A percentile compares a stretch with the other conserved stretches of the same genome.
Conservation (phyloP, 805 yeast species). For the Ogataea neopini region DNA sequence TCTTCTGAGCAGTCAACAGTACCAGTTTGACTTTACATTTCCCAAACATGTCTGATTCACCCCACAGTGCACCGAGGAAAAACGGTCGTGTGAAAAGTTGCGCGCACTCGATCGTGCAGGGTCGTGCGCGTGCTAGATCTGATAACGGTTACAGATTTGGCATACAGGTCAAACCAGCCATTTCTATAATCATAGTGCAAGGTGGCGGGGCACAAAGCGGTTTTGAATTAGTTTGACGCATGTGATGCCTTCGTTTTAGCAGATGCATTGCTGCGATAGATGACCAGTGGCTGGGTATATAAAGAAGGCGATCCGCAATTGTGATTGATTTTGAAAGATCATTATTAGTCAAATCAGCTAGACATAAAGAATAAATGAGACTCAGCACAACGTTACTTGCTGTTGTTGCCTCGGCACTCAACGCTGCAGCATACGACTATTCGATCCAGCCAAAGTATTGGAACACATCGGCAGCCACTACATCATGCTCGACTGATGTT, state of each 20-base stretch:
- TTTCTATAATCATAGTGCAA: neutral
- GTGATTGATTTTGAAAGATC: neutral
- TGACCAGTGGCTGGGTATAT: slow-evolving; percentile 7
- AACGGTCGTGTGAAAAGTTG: no score
- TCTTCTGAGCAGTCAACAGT: no score
- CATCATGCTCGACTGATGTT: slow-evolving; percentile 21
- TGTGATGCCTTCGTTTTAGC: neutral
- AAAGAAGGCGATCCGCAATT: neutral
- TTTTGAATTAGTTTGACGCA: slow-evolving; percentile 3
- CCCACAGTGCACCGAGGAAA: slow-evolving; percentile 5
- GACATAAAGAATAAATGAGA: slow-evolving; percentile 3
- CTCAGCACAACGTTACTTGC: slow-evolving; percentile 12
- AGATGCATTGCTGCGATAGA: neutral
- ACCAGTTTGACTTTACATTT: no score
- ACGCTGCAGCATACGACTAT: slow-evolving; percentile 14
- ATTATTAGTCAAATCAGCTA: neutral
- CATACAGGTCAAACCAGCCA: slow-evolving; percentile 22
- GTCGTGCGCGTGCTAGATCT: slow-evolving; percentile 15
- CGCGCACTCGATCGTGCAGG: no score
- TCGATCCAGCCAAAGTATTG: slow-evolving; percentile 19
- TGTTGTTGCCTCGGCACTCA: slow-evolving; percentile 9
- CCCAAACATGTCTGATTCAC: slow-evolving; percentile 1
- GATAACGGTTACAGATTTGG: slow-evolving; percentile 13
- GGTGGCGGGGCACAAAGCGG: neutral
- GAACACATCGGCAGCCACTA: slow-evolving; percentile 18